phyloP scores from a whole-genome alignment of 345 rosid genomes.

The Leavenworthia alabamica region DNA sequence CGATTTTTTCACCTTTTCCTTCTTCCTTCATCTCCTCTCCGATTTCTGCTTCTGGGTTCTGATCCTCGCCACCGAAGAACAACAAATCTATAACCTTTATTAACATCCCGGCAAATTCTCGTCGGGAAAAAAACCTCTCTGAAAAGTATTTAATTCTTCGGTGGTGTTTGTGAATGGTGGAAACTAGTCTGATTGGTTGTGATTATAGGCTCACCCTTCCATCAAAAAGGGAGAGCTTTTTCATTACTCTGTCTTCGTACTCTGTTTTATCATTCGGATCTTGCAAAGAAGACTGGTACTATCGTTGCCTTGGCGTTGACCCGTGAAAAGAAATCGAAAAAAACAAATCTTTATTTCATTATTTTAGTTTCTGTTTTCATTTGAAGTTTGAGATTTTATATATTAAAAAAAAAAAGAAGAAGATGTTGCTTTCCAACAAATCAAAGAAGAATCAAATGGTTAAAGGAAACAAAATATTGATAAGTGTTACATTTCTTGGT shows the following conservation, averaged over 20 bases:
- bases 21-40: background rate
- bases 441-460: conserved; percentile 54
- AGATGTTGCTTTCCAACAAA: conserved; percentile 64
- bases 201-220: conserved; percentile 71
- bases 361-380: background rate
- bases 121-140: background rate
- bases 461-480: conserved; percentile 63
- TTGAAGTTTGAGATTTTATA: background rate
- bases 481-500: conserved; percentile 74
- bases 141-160: background rate
- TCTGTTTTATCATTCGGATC: conserved; percentile 75
- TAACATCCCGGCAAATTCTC: background rate
- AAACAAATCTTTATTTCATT: background rate
- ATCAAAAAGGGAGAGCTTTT: conserved; percentile 63
- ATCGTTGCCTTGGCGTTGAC: conserved; percentile 93
- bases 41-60: background rate
- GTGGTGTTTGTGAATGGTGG: conserved; percentile 85
- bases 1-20: background rate
- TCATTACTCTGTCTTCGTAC: conserved; percentile 34
- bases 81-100: background rate
- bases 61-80: background rate
- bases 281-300: conserved; percentile 98
- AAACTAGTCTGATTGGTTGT: conserved; percentile 40
- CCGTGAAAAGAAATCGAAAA: conserved; percentile 37
- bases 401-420: background rate